Conservation (phyloP, 2,329 filamentous ascomycete genomes). For the Venturia carpophila region DNA sequence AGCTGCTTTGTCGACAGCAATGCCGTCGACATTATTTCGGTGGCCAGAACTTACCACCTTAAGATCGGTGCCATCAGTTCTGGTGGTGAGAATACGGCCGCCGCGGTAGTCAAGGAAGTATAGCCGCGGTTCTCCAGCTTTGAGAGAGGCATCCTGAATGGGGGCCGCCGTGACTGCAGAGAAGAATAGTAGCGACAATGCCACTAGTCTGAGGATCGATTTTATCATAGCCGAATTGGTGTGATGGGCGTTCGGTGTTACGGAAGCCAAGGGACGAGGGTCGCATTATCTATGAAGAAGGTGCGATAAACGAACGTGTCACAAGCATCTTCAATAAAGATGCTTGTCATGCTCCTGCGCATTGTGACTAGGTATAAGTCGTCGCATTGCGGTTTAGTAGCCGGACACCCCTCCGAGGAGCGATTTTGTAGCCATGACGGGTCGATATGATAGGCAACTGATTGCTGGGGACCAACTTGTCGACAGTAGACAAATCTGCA, state of each 20-base stretch:
- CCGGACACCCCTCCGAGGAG: background rate
- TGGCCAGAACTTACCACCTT: background rate
- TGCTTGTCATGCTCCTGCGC: background rate
- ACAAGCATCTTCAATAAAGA: background rate
- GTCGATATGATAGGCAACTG: background rate
- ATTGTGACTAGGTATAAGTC: background rate
- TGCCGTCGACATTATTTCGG: conserved; percentile 11
- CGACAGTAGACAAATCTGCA: background rate
- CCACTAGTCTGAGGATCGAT: background rate
- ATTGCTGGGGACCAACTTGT: background rate
- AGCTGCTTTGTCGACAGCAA: conserved; percentile 18
- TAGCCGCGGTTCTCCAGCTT: background rate
- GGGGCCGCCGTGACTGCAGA: background rate
- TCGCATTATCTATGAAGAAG: background rate
- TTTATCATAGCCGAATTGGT: background rate
- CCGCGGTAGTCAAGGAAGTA: conserved; percentile 9
- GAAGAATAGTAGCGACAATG: background rate
- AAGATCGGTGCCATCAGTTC: conserved; percentile 9
- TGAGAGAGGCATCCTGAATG: background rate
- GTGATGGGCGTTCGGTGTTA: background rate
- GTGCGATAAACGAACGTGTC: background rate
- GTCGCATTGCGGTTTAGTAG: background rate
- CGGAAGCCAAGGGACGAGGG: background rate
- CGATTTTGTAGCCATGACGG: background rate
- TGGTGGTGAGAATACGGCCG: conserved; percentile 2